phyloP scores from a whole-genome alignment of 768 basidiomycete genomes.

The Pleurotus pulmonarius region DNA sequence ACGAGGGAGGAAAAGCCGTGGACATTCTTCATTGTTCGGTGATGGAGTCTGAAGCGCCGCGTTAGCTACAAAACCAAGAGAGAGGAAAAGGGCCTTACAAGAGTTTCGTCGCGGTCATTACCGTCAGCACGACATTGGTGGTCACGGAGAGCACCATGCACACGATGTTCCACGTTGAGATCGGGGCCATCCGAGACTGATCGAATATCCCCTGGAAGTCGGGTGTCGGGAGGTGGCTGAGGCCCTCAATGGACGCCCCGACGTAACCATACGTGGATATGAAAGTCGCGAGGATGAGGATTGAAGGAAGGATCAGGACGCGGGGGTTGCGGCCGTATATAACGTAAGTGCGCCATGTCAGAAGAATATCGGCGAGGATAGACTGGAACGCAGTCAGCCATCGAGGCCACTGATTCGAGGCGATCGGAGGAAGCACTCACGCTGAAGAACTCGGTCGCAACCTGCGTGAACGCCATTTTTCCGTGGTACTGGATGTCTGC shows the following conservation, averaged over 20 bases:
- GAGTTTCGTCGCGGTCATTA: not conserved
- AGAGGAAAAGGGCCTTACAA: not conserved
- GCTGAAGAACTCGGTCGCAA: slow-evolving; percentile 5
- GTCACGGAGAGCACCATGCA: slow-evolving; percentile 1
- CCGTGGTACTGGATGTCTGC: slow-evolving; percentile 2
- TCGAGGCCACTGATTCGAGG: no score
- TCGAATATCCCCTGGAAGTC: slow-evolving; percentile 6
- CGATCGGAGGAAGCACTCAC: not conserved
- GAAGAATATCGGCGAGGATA: slow-evolving; percentile 1
- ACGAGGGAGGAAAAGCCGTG: slow-evolving; percentile 1
- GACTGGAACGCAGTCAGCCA: not conserved
- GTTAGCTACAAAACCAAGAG: not conserved
- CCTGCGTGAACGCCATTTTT: slow-evolving; percentile 1
- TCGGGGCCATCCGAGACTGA: not conserved
- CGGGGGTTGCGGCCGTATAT: slow-evolving; percentile 2
- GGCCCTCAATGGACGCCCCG: not conserved
- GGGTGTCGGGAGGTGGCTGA: not conserved
- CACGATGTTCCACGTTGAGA: slow-evolving; percentile 3
- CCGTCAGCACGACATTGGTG: slow-evolving; percentile 3
- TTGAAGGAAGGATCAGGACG: not conserved
- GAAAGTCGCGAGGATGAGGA: slow-evolving; percentile 4
- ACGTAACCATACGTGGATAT: slow-evolving; percentile 1
- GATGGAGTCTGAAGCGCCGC: not conserved
- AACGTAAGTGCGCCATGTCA: slow-evolving; percentile 6
- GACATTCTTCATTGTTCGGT: slow-evolving; percentile 4